Evolutionary conservation across 2,329 filamentous ascomycete species (phyloP).

Genomic region (Fusarium sublunatum): DNA sequence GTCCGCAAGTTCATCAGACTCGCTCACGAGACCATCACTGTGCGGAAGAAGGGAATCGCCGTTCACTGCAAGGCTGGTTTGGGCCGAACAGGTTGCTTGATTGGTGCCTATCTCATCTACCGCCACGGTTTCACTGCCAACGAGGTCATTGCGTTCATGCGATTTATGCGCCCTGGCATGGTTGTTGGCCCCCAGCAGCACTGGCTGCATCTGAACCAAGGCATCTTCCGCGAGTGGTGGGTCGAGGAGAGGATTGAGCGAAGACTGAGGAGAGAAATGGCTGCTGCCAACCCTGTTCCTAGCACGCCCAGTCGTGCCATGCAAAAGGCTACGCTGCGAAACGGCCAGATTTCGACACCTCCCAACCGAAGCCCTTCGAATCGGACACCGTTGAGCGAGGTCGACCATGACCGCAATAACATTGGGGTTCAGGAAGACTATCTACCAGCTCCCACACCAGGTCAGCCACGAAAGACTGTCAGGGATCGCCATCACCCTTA

Average conservation of each 20-base stretch:
- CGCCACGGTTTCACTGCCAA: constrained; percentile 97
- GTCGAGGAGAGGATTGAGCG: constrained; percentile 85
- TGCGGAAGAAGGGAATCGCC: constrained; percentile 91
- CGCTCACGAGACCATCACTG: constrained; percentile 92
- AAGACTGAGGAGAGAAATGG: constrained; percentile 70
- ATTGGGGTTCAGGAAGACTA: constrained; percentile 85
- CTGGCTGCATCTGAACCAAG: constrained; percentile 98
- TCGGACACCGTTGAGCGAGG: constrained; percentile 90
- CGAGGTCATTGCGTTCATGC: constrained; percentile 97
- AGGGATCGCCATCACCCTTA: constrained; percentile 83
- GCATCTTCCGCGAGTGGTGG: constrained; percentile 99
- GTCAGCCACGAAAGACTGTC: constrained; percentile 91
- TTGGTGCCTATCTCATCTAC: constrained; percentile 98
- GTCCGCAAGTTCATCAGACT: constrained; percentile 95
- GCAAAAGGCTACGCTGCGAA: constrained; percentile 69
- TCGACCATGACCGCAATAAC: constrained; percentile 81
- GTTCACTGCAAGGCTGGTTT: constrained; percentile 99
- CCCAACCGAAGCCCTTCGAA: constrained; percentile 81
- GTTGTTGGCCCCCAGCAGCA: constrained; percentile 98
- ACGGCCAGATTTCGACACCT: constrained; percentile 81
- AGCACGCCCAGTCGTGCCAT: constrained; percentile 71
- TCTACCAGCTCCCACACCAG: constrained; percentile 92
- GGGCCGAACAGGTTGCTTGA: constrained; percentile 93
- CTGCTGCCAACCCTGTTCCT: constrained; percentile 60
- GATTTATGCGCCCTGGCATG: constrained; percentile 99